A percentile compares a stretch with the other conserved stretches of the same genome.
These are phyloP conservation scores for Aureobasidium vineae DNA, from an alignment of 2,329 filamentous ascomycete species.

Conservation along the genomic window DNA sequence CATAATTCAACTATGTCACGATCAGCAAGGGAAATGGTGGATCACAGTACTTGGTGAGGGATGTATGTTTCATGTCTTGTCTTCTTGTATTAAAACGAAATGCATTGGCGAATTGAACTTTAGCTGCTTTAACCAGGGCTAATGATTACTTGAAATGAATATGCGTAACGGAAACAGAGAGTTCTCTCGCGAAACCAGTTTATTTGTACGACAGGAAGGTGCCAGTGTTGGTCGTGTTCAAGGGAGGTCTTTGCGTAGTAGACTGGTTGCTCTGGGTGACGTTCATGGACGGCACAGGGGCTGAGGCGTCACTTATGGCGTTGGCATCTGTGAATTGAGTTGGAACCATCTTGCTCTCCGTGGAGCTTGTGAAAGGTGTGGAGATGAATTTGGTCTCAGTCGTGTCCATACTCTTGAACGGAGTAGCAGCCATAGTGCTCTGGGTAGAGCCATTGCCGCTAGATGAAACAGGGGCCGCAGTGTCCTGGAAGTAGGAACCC, in stretches of 20 bases:
- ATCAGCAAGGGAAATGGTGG: not conserved
- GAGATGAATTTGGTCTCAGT: not conserved
- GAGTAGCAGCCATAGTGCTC: not conserved
- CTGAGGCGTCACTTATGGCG: not conserved
- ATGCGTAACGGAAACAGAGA: not conserved
- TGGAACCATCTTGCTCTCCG: not conserved
- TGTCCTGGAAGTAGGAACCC: not conserved
- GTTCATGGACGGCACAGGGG: not conserved
- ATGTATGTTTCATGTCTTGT: not conserved
- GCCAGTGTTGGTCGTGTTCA: conserved; percentile 14
- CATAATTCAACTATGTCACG: not conserved
- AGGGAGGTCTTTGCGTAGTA: not conserved
- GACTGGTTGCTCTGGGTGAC: not conserved
- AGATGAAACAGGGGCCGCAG: not conserved
- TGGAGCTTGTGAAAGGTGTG: not conserved
- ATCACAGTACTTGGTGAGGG: not conserved
- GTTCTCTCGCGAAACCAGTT: not conserved
- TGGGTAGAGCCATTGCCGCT: conserved; percentile 1
- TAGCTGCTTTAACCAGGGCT: not conserved
- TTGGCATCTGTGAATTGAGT: not conserved
- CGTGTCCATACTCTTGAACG: not conserved
- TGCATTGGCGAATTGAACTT: not conserved
- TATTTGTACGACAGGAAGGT: conserved; percentile 21
- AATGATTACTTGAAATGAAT: conserved; percentile 6
- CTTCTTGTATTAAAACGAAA: conserved; percentile 9